phyloP scores from a whole-genome alignment of 2,329 filamentous ascomycete genomes.

The Helotiales sp. region DNA sequence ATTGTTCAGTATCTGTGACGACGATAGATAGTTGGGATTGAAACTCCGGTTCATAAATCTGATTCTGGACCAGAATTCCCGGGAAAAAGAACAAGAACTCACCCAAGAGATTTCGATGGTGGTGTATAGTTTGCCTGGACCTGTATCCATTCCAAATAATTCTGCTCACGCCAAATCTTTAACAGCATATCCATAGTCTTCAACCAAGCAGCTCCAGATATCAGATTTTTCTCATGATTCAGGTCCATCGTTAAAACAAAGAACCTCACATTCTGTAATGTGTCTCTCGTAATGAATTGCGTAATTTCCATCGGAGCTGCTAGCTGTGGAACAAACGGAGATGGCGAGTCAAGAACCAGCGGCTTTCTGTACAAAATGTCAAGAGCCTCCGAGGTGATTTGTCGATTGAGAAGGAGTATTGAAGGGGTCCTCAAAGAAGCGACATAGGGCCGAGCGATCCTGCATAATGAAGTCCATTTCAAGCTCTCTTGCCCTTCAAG shows the following conservation, averaged over 20 bases:
- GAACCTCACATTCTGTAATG: conserved; percentile 18
- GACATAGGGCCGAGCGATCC: not conserved
- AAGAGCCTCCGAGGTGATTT: conserved; percentile 35
- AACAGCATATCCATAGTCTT: conserved; percentile 20
- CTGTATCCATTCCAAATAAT: conserved; percentile 13
- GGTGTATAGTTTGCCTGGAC: conserved; percentile 8
- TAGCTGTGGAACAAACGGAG: conserved; percentile 10
- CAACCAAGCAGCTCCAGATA: conserved; percentile 3
- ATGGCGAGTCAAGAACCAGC: conserved; percentile 27
- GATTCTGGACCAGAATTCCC: not conserved
- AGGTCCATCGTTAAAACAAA: conserved; percentile 21
- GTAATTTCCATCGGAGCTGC: conserved; percentile 20
- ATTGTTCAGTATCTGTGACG: no score
- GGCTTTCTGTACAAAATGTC: conserved; percentile 32
- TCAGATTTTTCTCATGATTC: not conserved
- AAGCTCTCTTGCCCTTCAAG: not conserved
- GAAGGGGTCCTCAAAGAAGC: conserved; percentile 30
- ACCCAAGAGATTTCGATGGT: not conserved
- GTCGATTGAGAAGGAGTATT: conserved; percentile 37
- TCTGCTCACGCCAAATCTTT: conserved; percentile 16
- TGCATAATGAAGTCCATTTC: not conserved
- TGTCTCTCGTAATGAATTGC: conserved; percentile 19
- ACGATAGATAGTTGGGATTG: no score
- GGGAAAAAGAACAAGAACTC: not conserved
- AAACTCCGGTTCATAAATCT: not conserved